Percentiles rank a stretch among this genome's conserved stretches.
These are phyloP conservation scores for Ilyonectria robusta DNA, from an alignment of 2,329 filamentous ascomycete genomes.

Conservation along the genomic window DNA sequence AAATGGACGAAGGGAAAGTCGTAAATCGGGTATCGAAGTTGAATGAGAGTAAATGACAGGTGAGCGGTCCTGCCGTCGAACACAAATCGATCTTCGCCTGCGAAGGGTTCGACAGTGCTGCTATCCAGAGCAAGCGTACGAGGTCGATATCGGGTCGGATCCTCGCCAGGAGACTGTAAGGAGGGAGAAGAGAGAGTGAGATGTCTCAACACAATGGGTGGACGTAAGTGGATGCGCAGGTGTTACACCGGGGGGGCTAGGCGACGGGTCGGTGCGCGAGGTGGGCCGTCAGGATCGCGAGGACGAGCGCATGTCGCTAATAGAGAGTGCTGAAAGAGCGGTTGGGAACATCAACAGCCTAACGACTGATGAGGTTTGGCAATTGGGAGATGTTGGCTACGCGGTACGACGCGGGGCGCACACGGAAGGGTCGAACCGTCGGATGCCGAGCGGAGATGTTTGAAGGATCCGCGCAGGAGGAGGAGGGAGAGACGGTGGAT, in stretches of 20 bases:
- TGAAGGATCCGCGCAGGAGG: background rate
- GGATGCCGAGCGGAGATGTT: background rate
- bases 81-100: constrained; percentile 65
- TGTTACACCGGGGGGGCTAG: constrained; percentile 28
- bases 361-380: background rate
- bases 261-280: constrained; percentile 27
- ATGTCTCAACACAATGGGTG: constrained; percentile 15
- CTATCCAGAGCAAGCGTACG: constrained; percentile 39
- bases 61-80: constrained; percentile 57
- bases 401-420: background rate
- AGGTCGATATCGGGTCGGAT: constrained; percentile 10
- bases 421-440: background rate
- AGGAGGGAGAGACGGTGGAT: background rate
- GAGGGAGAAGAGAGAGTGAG: constrained; percentile 34
- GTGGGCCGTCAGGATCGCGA: constrained; percentile 27
- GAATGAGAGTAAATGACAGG: constrained; percentile 25
- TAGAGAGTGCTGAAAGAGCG: constrained; percentile 17
- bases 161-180: constrained; percentile 18
- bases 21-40: constrained; percentile 29
- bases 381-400: background rate
- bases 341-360: constrained; percentile 5
- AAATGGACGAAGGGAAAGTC: constrained; percentile 27
- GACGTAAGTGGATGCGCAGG: constrained; percentile 16
- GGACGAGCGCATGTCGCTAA: constrained; percentile 26
- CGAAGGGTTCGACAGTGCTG: constrained; percentile 61